Evolutionary conservation across 2,329 filamentous ascomycete species (phyloP).

Genomic region (Aureobasidium melanogenum): DNA sequence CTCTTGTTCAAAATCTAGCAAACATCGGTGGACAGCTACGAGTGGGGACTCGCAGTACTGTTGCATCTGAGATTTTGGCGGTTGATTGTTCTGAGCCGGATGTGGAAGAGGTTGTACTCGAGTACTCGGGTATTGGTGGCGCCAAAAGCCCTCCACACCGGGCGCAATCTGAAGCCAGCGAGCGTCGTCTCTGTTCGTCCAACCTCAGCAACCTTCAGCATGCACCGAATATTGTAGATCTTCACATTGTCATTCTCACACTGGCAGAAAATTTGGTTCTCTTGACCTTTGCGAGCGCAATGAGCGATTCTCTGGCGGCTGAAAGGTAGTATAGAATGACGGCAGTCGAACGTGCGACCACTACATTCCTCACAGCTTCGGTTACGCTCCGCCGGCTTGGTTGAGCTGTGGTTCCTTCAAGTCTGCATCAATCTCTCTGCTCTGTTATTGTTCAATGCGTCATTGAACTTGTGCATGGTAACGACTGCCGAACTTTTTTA

Average conservation of each 20-base stretch:
- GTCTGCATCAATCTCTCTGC: too few species aligned
- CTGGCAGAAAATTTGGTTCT: not conserved
- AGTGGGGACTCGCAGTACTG: not conserved
- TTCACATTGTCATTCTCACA: not conserved
- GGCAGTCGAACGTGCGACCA: too few species aligned
- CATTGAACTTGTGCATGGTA: too few species aligned
- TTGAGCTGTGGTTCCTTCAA: too few species aligned
- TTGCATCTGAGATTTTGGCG: too few species aligned
- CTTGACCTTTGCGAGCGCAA: not conserved
- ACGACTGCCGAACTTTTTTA: too few species aligned
- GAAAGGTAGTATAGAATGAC: not conserved
- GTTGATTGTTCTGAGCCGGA: not conserved
- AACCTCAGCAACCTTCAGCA: not conserved
- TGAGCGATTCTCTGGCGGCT: not conserved
- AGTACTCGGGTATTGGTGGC: too few species aligned
- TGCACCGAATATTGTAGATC: not conserved
- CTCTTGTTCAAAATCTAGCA: not conserved
- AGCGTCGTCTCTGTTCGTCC: not conserved
- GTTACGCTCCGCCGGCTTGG: too few species aligned
- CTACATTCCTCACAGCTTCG: too few species aligned
- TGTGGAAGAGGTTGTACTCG: not conserved
- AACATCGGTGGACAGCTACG: too few species aligned
- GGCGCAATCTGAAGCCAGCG: not conserved
- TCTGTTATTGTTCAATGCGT: too few species aligned
- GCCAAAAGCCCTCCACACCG: not conserved